Percentiles rank a stretch among this genome's conserved stretches.
Evolutionary conservation across 2,329 filamentous ascomycete species (phyloP).

Genomic region (Blastomyces gilchristii): DNA sequence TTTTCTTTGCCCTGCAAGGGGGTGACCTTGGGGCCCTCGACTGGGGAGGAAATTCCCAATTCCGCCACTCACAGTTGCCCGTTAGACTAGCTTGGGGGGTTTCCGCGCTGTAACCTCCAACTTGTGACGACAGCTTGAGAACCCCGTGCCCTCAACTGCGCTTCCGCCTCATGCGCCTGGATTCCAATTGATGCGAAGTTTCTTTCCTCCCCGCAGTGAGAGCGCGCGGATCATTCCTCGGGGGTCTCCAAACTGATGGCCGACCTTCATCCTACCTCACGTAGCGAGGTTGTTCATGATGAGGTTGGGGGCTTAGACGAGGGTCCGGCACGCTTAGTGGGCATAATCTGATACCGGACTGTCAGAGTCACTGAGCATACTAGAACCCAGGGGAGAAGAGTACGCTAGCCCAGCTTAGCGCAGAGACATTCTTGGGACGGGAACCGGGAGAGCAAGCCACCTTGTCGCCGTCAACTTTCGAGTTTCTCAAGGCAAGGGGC

Average conservation of each 20-base stretch:
- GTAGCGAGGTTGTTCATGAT: constrained; percentile 1
- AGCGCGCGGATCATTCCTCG: not conserved
- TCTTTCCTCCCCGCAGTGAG: not conserved
- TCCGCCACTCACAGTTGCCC: not conserved
- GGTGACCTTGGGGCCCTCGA: not conserved
- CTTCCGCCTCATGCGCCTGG: not conserved
- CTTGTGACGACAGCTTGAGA: constrained; percentile 6
- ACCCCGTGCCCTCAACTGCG: not conserved
- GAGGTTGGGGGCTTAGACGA: not conserved
- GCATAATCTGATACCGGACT: not conserved
- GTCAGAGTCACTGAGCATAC: not conserved
- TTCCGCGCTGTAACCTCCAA: constrained; percentile 3
- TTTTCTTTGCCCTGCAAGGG: not conserved
- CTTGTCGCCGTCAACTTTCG: not conserved
- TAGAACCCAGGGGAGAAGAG: not conserved
- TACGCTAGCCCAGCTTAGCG: not conserved
- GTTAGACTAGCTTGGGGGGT: not conserved
- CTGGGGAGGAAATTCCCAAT: not conserved
- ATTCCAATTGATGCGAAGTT: not conserved
- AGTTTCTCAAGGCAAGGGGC: not conserved
- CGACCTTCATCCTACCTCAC: not conserved
- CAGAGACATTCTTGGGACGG: constrained; percentile 5
- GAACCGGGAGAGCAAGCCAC: constrained; percentile 5
- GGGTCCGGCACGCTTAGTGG: not conserved
- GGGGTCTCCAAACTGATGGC: not conserved